Conservation (phyloP, 495 filamentous ascomycete species). For the Penicillium cosmopolitanum region DNA sequence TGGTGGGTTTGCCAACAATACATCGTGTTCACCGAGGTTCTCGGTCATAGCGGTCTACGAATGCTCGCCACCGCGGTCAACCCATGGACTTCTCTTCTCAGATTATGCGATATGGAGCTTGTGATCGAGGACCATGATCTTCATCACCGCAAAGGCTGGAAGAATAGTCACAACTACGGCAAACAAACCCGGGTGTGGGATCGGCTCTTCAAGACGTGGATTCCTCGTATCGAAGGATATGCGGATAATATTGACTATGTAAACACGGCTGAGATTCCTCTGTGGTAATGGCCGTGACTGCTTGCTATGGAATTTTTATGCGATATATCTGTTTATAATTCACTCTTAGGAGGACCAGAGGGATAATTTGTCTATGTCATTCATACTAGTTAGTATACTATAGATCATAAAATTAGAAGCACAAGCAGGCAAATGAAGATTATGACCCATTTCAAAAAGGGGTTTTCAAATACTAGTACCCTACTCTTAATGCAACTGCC, state of each 20-base stretch:
- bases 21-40: constrained; percentile 37
- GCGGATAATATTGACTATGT: constrained; percentile 36
- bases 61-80: constrained; percentile 28
- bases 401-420: not conserved
- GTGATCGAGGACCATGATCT: constrained; percentile 46
- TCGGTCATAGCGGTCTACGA: constrained; percentile 42
- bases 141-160: constrained; percentile 43
- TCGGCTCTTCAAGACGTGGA: constrained; percentile 35
- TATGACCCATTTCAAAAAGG: too few relatives aligned
- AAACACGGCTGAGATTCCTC: constrained; percentile 20
- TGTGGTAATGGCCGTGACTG: not conserved
- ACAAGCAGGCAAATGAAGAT: too few relatives aligned
- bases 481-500: too few relatives aligned
- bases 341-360: not conserved
- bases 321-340: not conserved
- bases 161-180: constrained; percentile 43
- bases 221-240: constrained; percentile 32
- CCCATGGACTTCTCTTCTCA: constrained; percentile 34
- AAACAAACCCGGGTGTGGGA: constrained; percentile 45
- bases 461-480: too few relatives aligned
- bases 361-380: not conserved
- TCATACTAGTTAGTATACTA: not conserved
- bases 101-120: constrained; percentile 31
- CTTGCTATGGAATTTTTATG: not conserved
- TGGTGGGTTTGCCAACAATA: constrained; percentile 43